Evolutionary conservation across 2,329 filamentous ascomycete genomes (phyloP).

Genomic region (Colletotrichum incanum): DNA sequence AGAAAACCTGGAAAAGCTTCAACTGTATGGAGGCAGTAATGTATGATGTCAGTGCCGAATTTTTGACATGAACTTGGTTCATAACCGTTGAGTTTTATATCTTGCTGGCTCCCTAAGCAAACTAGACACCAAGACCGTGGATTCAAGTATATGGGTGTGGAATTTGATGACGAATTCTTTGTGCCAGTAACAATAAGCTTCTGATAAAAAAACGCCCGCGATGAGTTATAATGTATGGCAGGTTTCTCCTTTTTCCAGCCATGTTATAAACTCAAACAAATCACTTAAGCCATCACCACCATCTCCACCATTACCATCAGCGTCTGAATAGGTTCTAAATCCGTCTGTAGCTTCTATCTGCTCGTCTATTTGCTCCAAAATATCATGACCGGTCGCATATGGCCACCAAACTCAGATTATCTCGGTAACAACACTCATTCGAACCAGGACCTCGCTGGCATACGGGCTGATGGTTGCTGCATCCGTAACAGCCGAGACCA

Average conservation of each 20-base stretch:
- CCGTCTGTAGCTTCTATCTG: neutral
- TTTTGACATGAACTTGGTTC: neutral
- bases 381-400: neutral
- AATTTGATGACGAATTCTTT: neutral
- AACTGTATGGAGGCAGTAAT: no score
- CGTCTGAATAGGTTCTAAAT: neutral
- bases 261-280: neutral
- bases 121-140: no score
- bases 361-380: neutral
- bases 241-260: neutral
- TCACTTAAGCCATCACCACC: neutral
- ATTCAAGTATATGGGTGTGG: neutral
- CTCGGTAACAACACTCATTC: neutral
- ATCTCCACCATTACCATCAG: neutral
- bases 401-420: neutral
- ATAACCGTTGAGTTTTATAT: no score
- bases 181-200: neutral
- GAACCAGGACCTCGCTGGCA: slow-evolving; percentile 2
- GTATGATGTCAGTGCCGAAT: neutral
- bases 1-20: no score
- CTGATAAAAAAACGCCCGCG: neutral
- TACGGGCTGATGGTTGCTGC: neutral
- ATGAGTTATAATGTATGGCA: neutral
- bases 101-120: no score
- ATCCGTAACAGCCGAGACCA: slow-evolving; percentile 2